Conservation (phyloP, 116 monocot genomes). For the Phalaenopsis hybrid region DNA sequence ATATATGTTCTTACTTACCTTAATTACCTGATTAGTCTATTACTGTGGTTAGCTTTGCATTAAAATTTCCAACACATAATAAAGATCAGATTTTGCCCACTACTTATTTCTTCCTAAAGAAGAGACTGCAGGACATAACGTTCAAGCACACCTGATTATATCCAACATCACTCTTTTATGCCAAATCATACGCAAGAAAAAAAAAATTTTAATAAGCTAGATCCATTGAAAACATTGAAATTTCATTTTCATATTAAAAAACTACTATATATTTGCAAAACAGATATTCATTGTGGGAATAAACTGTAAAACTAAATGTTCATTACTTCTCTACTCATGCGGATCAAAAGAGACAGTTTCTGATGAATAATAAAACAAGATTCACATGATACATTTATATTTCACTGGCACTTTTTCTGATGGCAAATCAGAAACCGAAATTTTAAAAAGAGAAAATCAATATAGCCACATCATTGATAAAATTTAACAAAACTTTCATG, state of each 20-base stretch:
- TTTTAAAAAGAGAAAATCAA: not conserved
- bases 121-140: not conserved
- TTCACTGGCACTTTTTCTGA: not conserved
- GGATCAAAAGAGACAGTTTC: no score
- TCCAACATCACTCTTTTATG: not conserved
- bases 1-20: not conserved
- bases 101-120: not conserved
- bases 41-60: not conserved
- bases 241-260: not conserved
- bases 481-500: not conserved
- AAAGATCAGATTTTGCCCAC: not conserved
- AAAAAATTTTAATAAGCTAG: not conserved
- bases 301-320: not conserved
- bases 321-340: not conserved
- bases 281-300: not conserved
- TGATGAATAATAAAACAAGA: no score
- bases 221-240: not conserved
- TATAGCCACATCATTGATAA: not conserved
- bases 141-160: not conserved
- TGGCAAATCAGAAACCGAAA: not conserved
- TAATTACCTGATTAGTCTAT: not conserved
- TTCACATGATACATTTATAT: no score
- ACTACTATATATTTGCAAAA: not conserved
- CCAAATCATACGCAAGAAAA: not conserved
- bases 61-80: not conserved